Evolutionary conservation across 768 basidiomycete genomes (phyloP), one percentile per base, ranked within the genome.

Genomic region (Panaeolus papilionaceus): DNA sequence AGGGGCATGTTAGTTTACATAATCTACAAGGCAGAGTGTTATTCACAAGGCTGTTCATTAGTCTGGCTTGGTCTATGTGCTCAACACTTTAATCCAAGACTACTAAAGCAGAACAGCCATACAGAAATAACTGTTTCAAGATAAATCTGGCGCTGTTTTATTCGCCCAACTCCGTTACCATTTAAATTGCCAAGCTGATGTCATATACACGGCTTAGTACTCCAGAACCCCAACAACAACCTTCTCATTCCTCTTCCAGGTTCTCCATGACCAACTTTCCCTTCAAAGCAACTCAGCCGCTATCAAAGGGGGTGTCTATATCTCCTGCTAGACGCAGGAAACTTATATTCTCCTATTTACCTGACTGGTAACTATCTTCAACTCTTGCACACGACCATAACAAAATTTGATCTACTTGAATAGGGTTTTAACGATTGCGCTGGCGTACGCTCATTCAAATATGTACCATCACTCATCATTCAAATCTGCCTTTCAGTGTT

Each of bases 401-500:
- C 54, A 37, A 26, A 62, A 44, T 47, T 42, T 63, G n/a, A 49
- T 28, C 16, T 37, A 9, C 3, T 11, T 26, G 62, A 37, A 4
- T 68, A 94, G 93, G 93, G 74, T 87, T 47, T 73, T 94, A 23
- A 92, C 91, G 7, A 83, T 93, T 62, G 72, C 80, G 26, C 77
- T 93, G 42, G 88, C 86, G 93, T 94, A 77, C 37, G 89, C 81
- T 26, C 47, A 49, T 49, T 6, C 20, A 49, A 23, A 23, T 64
- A 8, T 23, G 4, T n/a, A 37, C 26, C 7, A 23, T 40, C 16
- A 63, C 64, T 38, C 28, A 63, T 38, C 51, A 39, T 40, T 44
- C 62, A 66, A 63, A 64, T 47, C 45, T 23, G 20, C 8, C 44
- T 20, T 23, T 4, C 74, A 92, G 93, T 33, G 86, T 77, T 1